Evolutionary conservation across 495 filamentous ascomycete species (phyloP).

Genomic region (Polyplosphaeria fusca): DNA sequence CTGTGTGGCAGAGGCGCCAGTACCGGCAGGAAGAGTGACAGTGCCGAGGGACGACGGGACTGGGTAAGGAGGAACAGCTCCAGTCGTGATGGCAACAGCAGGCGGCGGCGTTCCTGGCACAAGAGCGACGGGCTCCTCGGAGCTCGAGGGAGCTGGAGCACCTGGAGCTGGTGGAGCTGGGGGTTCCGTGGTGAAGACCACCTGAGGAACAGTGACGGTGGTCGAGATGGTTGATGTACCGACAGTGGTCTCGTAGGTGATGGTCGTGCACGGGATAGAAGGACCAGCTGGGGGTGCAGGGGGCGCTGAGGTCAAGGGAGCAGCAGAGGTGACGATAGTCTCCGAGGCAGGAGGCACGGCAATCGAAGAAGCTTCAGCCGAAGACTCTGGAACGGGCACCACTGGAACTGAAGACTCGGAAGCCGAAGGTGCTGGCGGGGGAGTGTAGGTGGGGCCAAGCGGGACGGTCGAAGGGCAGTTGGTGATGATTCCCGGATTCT

Average conservation of each 20-base stretch:
- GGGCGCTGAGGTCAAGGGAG: neutral
- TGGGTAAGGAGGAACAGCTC: slow-evolving; percentile 23
- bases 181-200: slow-evolving; percentile 61
- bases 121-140: slow-evolving; percentile 43
- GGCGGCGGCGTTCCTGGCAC: slow-evolving; percentile 50
- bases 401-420: too few species aligned
- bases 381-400: neutral
- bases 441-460: slow-evolving; percentile 47
- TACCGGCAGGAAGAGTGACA: slow-evolving; percentile 16
- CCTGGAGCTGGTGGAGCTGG: slow-evolving; percentile 29
- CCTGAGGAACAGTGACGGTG: slow-evolving; percentile 67
- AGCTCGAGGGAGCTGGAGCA: slow-evolving; percentile 33
- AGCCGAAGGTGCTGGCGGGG: slow-evolving; percentile 25
- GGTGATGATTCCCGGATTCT: slow-evolving; percentile 84
- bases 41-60: slow-evolving; percentile 34
- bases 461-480: slow-evolving; percentile 61
- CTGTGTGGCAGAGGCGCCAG: slow-evolving; percentile 1
- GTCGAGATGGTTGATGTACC: slow-evolving; percentile 56
- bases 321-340: neutral
- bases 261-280: slow-evolving; percentile 52
- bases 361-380: slow-evolving; percentile 2
- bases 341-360: neutral
- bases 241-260: slow-evolving; percentile 50
- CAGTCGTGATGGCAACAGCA: slow-evolving; percentile 38
- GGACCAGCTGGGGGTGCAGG: slow-evolving; percentile 5